phyloP scores from a whole-genome alignment of 192 early-diverging fungal genomes.

The Chytriomyces hyalinus region DNA sequence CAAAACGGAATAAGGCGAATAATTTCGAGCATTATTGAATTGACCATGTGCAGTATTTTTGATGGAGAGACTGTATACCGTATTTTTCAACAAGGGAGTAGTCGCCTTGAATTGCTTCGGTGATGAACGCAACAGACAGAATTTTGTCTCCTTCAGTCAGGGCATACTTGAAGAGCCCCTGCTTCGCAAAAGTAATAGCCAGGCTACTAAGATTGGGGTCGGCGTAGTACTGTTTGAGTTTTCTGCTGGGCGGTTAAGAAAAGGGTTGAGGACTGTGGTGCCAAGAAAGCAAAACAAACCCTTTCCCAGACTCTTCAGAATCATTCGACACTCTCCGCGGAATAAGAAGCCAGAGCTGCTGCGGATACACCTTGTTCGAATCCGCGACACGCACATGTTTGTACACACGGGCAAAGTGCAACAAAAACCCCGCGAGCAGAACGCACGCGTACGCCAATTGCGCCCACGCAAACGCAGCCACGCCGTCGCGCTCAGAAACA shows the following conservation, averaged over 20 bases:
- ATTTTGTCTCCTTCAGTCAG: slow-evolving; percentile 98
- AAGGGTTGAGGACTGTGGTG: too few species aligned
- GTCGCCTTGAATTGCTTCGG: slow-evolving; percentile 67
- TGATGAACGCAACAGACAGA: slow-evolving; percentile 63
- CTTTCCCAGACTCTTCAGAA: slow-evolving; percentile 1
- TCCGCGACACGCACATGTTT: slow-evolving; percentile 27
- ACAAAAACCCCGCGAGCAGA: slow-evolving; percentile 65
- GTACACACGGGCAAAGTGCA: slow-evolving; percentile 39
- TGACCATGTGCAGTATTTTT: slow-evolving; percentile 1
- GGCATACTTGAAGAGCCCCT: slow-evolving; percentile 90
- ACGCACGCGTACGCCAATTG: slow-evolving; percentile 75
- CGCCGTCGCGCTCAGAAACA: slow-evolving; percentile 48
- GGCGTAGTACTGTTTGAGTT: slow-evolving; percentile 52
- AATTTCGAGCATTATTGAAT: not conserved
- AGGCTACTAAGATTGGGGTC: slow-evolving; percentile 68
- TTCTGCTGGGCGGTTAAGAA: not conserved
- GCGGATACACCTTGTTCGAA: not conserved
- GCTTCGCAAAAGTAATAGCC: slow-evolving; percentile 76
- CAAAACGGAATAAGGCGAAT: not conserved
- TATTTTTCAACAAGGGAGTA: slow-evolving; percentile 89
- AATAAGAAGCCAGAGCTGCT: slow-evolving; percentile 15
- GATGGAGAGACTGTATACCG: slow-evolving; percentile 45
- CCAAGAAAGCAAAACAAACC: slow-evolving; percentile 1
- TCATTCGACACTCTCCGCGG: not conserved
- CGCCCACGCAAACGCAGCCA: slow-evolving; percentile 79